Evolutionary conservation across 352 stramenopile species (phyloP), one percentile per base, ranked within the genome.

Genomic region (Pythium rishiriense): DNA sequence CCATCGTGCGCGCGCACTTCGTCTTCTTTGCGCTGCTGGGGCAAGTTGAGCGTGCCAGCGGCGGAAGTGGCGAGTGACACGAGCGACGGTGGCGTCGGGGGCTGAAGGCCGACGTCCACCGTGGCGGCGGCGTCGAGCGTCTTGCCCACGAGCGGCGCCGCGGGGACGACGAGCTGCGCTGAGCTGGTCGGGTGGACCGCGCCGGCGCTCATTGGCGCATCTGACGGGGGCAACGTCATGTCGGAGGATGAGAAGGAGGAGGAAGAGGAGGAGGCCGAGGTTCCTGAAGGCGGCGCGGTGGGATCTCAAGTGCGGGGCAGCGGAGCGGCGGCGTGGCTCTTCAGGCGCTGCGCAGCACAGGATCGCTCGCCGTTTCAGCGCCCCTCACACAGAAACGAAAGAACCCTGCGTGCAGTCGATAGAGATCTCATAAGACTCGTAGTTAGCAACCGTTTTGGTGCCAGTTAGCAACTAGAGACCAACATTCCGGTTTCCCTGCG

Each of bases 21-120:
- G 55, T 90, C 76, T 55, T 74, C 59, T 54, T 89, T 92, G 22
- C 57, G 54, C 37, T 64, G 57, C 24, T n/a, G 37, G 14, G 37
- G 37, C 37, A 12, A 43, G 35, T 14, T 41, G 9, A 17, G 6
- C 11, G 50, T 55, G 9, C 35, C n/a, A 43, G 29, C 31, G 19
- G 62, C 45, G 37, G 41, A 53, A 28, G 26, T 42, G 3, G 62
- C 48, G n/a, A 65, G 51, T 5, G 47, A 39, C 22, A 42, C 49
- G 33, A 65, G 56, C 19, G 63, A 61, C 24, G 55, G 55, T n/a
- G 54, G 51, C 39, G 24, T 28, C 19, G 51, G 33, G 2, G 61
- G 55, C 33, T 52, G 60, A 24, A 50, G 29, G 19, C 43, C 24
- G 10, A 28, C 42, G 24, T 66, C 48, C 4, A 28, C 24, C 15